Conservation (phyloP, 2,329 filamentous ascomycete species). For the Cladosporium oxysporum region DNA sequence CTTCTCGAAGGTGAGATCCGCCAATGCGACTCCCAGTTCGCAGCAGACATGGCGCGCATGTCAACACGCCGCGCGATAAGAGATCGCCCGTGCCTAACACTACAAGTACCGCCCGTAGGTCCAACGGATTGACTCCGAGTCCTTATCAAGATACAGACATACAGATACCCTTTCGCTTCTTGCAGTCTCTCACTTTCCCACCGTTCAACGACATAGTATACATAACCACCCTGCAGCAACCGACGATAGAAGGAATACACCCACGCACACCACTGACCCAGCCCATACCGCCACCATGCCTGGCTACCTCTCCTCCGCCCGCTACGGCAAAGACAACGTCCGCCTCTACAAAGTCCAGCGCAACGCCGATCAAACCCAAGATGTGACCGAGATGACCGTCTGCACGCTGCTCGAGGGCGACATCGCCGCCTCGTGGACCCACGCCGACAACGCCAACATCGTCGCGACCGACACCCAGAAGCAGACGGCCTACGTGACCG, state of each 20-base stretch:
- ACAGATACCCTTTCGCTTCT: not conserved
- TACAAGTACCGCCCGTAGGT: conserved; percentile 19
- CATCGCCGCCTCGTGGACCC: conserved; percentile 86
- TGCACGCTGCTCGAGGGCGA: conserved; percentile 89
- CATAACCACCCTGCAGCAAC: conserved; percentile 1
- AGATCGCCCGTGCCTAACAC: conserved; percentile 3
- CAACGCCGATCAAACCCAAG: conserved; percentile 76
- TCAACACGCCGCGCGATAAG: conserved; percentile 19
- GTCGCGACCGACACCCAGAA: conserved; percentile 98
- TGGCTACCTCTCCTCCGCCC: conserved; percentile 58
- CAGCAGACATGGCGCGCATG: conserved; percentile 7
- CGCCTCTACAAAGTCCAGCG: conserved; percentile 93
- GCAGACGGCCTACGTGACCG: conserved; percentile 86
- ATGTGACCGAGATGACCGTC: conserved; percentile 92
- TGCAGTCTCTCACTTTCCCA: not conserved
- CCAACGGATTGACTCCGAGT: not conserved
- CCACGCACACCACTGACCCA: not conserved
- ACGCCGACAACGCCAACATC: conserved; percentile 90
- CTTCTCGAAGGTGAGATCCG: conserved; percentile 3
- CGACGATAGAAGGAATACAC: not conserved
- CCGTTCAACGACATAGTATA: not conserved
- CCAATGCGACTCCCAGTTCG: conserved; percentile 9
- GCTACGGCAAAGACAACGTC: conserved; percentile 96
- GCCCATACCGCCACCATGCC: conserved; percentile 36
- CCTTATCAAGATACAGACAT: conserved; percentile 8